Base-by-base conservation (phyloP, 331 rosid genomes). In the Pyrus hybrid region DNA sequence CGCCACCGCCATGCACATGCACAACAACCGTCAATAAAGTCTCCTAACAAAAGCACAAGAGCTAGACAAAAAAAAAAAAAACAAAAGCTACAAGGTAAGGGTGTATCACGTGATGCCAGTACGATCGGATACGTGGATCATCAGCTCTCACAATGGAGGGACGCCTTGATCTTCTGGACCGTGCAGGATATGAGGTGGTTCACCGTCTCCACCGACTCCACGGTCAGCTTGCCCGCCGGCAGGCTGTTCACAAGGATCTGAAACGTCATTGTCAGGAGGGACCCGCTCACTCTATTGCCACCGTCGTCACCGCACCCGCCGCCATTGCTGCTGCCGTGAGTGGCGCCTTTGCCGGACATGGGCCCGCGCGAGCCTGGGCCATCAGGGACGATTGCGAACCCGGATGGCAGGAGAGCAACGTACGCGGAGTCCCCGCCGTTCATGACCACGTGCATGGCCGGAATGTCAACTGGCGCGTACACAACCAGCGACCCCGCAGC, bases 381-480 rank as follows among this genome's bases (percentile, higher is more conserved):
- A 5, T 92, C 96, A 0, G 97, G 97, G 0, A 90, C 90, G 1
- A 92, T 77, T 0, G 93, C 87, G 10, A 94, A 94, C 20, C 99
- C 99, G 0, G 99, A 94, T 0, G 99, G 99, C 0, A 94, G 84
- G 1, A 94, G 79, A 0, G 99, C 99, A 77, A 94, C 99, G 72
- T 94, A 94, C 1, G 99, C 93, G 0, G 99, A 92, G 68, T 94
- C 96, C 0, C 99, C 99, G 1, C 99, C 97, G 80, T 86, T 94
- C 99, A 94, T 94, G 43, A 94, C 97, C 0, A 94, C 82, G 73
- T 92, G 97, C 99, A 94, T 90, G 0, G 99, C 97, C 0, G 97
- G 97, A 0, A 92, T 90, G 53, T 94, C 99, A 1, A 94, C 99
- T 4, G 99, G 99, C 79, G 99, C 99, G 93, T 94, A 94, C 60